phyloP scores from a whole-genome alignment of 2,329 filamentous ascomycete genomes.

The Cladophialophora psammophila region DNA sequence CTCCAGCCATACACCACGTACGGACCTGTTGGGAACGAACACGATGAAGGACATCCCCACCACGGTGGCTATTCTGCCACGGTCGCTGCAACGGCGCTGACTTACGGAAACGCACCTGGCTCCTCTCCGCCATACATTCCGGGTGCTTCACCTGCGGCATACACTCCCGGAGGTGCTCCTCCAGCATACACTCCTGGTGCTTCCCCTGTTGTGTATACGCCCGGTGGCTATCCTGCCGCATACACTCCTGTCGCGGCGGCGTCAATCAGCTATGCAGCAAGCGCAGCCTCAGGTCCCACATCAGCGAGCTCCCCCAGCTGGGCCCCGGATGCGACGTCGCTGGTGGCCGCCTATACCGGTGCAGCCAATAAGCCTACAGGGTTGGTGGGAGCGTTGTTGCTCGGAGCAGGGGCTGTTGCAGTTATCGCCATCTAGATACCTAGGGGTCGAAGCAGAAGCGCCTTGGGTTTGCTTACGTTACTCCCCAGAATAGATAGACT shows the following conservation, averaged over 20 bases:
- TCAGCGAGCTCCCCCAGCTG: neutral
- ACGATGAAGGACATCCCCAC: neutral
- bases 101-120: neutral
- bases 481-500: too few relatives aligned
- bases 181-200: neutral
- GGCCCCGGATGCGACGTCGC: neutral
- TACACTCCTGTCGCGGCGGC: neutral
- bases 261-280: neutral
- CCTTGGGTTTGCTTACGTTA: too few relatives aligned
- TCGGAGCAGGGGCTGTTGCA: neutral
- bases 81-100: neutral
- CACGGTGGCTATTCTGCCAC: neutral
- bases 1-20: slow-evolving; percentile 10
- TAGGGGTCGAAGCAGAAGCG: too few relatives aligned
- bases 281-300: neutral
- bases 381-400: slow-evolving; percentile 1
- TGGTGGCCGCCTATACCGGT: neutral
- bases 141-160: neutral
- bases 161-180: neutral
- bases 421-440: neutral
- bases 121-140: neutral
- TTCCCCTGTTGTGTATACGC: neutral
- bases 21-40: neutral
- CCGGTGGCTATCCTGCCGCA: neutral
- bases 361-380: neutral